phyloP scores from a whole-genome alignment of 139 green algal genomes.

The Micractinium sp. region DNA sequence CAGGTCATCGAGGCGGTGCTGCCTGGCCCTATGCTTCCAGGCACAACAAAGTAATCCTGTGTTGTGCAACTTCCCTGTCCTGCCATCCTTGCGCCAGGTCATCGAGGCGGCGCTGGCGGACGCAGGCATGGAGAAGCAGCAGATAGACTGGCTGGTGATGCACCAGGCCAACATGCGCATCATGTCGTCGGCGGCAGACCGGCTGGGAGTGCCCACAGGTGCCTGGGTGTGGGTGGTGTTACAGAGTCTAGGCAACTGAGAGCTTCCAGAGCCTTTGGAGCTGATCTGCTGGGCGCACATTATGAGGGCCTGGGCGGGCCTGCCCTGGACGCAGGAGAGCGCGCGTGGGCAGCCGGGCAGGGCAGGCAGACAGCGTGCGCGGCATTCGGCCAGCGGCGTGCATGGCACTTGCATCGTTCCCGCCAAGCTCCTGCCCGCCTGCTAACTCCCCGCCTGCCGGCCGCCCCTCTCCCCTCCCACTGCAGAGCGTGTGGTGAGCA shows the following conservation, averaged over 20 bases:
- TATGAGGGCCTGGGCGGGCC: background rate
- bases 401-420: background rate
- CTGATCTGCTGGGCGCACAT: background rate
- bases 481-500: constrained; percentile 78
- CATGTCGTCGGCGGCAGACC: constrained; percentile 86
- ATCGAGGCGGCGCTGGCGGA: constrained; percentile 80
- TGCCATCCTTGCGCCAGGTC: constrained; percentile 65
- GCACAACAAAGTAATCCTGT: too few relatives aligned
- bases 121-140: constrained; percentile 68
- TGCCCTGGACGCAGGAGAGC: background rate
- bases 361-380: too few relatives aligned
- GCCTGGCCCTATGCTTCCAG: too few relatives aligned
- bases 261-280: background rate
- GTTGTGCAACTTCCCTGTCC: too few relatives aligned
- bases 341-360: too few relatives aligned
- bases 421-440: background rate
- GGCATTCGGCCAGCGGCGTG: too few relatives aligned
- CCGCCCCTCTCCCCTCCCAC: background rate
- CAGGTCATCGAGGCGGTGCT: too few relatives aligned
- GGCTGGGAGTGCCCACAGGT: constrained; percentile 72
- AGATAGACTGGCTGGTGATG: constrained; percentile 94
- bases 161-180: constrained; percentile 99
- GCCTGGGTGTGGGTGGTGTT: background rate
- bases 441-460: background rate
- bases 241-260: background rate